phyloP scores from a whole-genome alignment of 1,139 yeast genomes.

The Yamadazyma sp. region DNA sequence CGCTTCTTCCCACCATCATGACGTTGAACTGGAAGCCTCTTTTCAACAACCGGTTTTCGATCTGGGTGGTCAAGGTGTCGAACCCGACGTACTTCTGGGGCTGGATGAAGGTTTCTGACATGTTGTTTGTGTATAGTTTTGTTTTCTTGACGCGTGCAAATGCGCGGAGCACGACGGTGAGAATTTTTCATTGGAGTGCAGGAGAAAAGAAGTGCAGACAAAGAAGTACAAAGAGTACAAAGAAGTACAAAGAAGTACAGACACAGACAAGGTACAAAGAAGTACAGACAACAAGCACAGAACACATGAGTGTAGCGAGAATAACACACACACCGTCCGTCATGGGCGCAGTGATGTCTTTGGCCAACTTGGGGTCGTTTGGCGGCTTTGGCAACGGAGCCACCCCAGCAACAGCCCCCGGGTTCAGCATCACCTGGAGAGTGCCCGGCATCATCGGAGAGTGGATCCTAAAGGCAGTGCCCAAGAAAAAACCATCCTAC shows the following conservation, averaged over 20 bases:
- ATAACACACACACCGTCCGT: no score
- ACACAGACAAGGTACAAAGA: no score
- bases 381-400: no score
- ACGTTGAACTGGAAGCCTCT: slow-evolving; percentile 93
- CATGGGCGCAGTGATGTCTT: no score
- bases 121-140: slow-evolving; percentile 3
- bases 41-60: slow-evolving; percentile 86
- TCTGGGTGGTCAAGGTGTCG: slow-evolving; percentile 93
- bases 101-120: slow-evolving; percentile 20
- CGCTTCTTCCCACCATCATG: slow-evolving; percentile 94
- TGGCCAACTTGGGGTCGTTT: no score
- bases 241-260: no score
- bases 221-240: background rate
- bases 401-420: background rate
- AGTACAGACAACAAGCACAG: no score
- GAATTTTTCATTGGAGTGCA: background rate
- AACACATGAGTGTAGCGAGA: no score
- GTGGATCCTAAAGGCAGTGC: slow-evolving; percentile 73
- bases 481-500: slow-evolving; percentile 89
- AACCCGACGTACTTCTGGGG: slow-evolving; percentile 80
- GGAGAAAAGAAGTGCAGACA: background rate
- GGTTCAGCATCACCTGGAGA: slow-evolving; percentile 6
- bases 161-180: background rate
- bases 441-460: slow-evolving; percentile 34
- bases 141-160: slow-evolving; percentile 11